Evolutionary conservation across 2,329 filamentous ascomycete genomes (phyloP).

Genomic region (Chalaropsis thielavioides): DNA sequence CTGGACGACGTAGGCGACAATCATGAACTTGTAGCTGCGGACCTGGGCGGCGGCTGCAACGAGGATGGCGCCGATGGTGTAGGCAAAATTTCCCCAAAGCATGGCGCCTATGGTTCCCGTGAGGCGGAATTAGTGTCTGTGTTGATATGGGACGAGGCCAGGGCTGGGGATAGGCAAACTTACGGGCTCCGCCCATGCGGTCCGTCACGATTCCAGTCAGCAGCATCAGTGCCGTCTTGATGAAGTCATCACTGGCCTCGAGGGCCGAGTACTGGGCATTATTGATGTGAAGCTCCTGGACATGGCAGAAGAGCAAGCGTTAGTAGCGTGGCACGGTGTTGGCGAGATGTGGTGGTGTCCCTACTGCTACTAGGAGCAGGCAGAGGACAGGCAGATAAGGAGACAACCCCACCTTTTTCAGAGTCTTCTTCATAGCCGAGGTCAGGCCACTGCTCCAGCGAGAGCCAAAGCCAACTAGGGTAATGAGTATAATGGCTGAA

Average conservation of each 20-base stretch:
- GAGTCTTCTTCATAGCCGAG: constrained; percentile 44
- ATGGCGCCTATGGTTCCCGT: constrained; percentile 30
- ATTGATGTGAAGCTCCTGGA: constrained; percentile 38
- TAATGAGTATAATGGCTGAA: constrained; percentile 34
- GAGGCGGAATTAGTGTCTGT: not conserved
- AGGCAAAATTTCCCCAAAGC: constrained; percentile 47
- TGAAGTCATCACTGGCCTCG: constrained; percentile 47
- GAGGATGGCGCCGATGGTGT: constrained; percentile 42
- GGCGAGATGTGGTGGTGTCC: not conserved
- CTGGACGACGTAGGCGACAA: constrained; percentile 39
- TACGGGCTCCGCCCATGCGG: constrained; percentile 41
- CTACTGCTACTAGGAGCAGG: not conserved
- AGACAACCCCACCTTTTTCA: constrained; percentile 34
- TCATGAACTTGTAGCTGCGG: constrained; percentile 46
- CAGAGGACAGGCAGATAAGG: not conserved
- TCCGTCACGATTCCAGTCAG: constrained; percentile 42
- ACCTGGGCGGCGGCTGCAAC: constrained; percentile 42
- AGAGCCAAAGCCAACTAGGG: constrained; percentile 43
- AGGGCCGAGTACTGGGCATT: constrained; percentile 46
- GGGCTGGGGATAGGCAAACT: constrained; percentile 12
- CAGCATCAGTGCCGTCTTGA: constrained; percentile 42
- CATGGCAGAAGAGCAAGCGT: not conserved
- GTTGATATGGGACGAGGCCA: not conserved
- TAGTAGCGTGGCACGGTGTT: not conserved
- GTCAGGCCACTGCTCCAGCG: constrained; percentile 47